Evolutionary conservation across 108 stramenopile species (phyloP).

Genomic region (Conticribra guillardii): DNA sequence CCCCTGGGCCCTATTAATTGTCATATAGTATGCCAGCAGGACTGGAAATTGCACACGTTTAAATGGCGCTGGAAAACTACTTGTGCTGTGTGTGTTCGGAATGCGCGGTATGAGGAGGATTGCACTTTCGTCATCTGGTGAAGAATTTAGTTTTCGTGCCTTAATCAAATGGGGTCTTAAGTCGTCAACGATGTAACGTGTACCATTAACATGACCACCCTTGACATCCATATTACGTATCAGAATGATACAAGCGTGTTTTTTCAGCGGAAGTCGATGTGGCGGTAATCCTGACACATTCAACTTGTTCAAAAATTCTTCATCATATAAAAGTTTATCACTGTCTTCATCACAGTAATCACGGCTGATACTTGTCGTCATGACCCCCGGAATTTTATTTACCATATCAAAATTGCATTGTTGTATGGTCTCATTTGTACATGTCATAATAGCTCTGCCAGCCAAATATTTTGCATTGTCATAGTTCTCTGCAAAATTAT

Average conservation of each 20-base stretch:
- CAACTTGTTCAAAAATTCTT: background rate
- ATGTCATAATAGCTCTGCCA: slow-evolving; percentile 15
- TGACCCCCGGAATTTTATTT: slow-evolving; percentile 7
- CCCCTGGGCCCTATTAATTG: slow-evolving; percentile 18
- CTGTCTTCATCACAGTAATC: slow-evolving; percentile 4
- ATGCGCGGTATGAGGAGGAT: too few species aligned
- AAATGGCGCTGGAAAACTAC: slow-evolving; percentile 7
- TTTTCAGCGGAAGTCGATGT: slow-evolving; percentile 3
- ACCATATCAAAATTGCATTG: slow-evolving; percentile 21
- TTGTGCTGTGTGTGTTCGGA: background rate
- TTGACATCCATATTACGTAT: background rate
- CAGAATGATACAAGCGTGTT: too few species aligned
- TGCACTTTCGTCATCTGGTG: too few species aligned
- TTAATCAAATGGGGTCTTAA: background rate
- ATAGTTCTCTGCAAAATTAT: slow-evolving; percentile 10
- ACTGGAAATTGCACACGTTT: background rate
- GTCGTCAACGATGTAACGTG: background rate
- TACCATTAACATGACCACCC: background rate
- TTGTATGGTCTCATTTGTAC: slow-evolving; percentile 28
- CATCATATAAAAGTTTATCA: background rate
- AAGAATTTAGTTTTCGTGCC: background rate
- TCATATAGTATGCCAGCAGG: slow-evolving; percentile 13
- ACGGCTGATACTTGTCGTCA: slow-evolving; percentile 5
- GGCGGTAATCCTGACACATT: slow-evolving; percentile 10
- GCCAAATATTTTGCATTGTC: slow-evolving; percentile 4